Percentiles rank a stretch among this genome's conserved stretches.
Evolutionary conservation across 768 basidiomycete species (phyloP).

Genomic region (Mycena leptocephala): DNA sequence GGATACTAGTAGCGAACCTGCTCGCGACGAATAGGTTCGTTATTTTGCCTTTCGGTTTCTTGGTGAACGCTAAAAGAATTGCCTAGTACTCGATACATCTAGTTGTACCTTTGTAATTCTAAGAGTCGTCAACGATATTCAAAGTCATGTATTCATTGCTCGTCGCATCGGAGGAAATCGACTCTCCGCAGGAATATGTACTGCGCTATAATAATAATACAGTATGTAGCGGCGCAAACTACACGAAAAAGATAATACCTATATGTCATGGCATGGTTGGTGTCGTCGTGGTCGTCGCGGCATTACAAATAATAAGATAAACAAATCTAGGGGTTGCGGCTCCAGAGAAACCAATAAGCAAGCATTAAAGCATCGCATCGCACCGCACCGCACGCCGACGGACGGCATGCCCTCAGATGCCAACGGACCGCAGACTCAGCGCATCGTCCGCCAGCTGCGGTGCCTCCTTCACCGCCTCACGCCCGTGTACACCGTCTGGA

Average conservation of each 20-base stretch:
- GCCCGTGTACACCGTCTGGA: not conserved
- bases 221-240: not conserved
- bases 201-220: not conserved
- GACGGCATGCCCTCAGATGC: not conserved
- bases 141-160: not conserved
- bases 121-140: no score
- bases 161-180: not conserved
- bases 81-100: no score
- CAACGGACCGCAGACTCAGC: constrained; percentile 24
- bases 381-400: not conserved
- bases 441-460: not conserved
- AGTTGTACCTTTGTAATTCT: no score
- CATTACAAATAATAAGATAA: constrained; percentile 30
- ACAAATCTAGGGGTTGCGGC: not conserved
- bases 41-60: no score
- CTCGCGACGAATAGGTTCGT: not conserved
- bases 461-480: constrained; percentile 19
- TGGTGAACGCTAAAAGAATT: no score
- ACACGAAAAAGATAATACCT: not conserved
- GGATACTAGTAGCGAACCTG: not conserved
- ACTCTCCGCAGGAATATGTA: not conserved
- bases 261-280: not conserved
- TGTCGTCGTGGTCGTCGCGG: constrained; percentile 1
- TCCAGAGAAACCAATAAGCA: not conserved
- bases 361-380: not conserved